Evolutionary conservation across 768 basidiomycete species (phyloP).

Genomic region (Rubroboletus pulcherrimus): DNA sequence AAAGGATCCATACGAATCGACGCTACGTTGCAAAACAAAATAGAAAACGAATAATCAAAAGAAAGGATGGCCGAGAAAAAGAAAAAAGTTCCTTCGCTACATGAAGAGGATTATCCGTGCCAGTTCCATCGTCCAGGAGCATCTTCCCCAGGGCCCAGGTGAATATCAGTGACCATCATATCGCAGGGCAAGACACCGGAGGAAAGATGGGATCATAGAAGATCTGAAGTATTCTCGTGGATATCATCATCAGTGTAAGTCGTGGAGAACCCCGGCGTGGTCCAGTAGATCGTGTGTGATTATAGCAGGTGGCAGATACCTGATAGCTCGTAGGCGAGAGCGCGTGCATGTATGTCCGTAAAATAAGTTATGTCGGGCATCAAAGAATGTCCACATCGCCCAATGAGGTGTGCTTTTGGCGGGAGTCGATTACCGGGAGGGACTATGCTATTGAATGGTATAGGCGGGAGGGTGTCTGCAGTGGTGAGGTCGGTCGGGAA

Average conservation of each 20-base stretch:
- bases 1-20: constrained; percentile 20
- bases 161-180: constrained; percentile 2
- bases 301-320: constrained; percentile 24
- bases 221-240: constrained; percentile 17
- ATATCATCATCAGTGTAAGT: constrained; percentile 26
- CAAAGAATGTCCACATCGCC: constrained; percentile 7
- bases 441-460: constrained; percentile 34
- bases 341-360: constrained; percentile 20
- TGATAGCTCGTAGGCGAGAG: constrained; percentile 15
- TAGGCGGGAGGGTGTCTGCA: constrained; percentile 33
- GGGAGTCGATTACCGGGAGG: constrained; percentile 12
- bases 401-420: constrained; percentile 16
- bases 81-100: constrained; percentile 18
- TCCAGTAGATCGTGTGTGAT: constrained; percentile 25
- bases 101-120: constrained; percentile 28
- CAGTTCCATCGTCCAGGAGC: constrained; percentile 24
- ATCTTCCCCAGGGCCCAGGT: constrained; percentile 1
- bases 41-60: constrained; percentile 32
- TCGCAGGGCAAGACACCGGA: constrained; percentile 1
- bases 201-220: constrained; percentile 22
- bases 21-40: constrained; percentile 25
- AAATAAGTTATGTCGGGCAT: constrained; percentile 27
- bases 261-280: constrained; percentile 17
- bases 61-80: neutral
- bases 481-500: constrained; percentile 23